These are phyloP conservation scores for Pseudozyma hubeiensis DNA, from an alignment of 1,284 basidiomycete genomes.

Conservation along the genomic window DNA sequence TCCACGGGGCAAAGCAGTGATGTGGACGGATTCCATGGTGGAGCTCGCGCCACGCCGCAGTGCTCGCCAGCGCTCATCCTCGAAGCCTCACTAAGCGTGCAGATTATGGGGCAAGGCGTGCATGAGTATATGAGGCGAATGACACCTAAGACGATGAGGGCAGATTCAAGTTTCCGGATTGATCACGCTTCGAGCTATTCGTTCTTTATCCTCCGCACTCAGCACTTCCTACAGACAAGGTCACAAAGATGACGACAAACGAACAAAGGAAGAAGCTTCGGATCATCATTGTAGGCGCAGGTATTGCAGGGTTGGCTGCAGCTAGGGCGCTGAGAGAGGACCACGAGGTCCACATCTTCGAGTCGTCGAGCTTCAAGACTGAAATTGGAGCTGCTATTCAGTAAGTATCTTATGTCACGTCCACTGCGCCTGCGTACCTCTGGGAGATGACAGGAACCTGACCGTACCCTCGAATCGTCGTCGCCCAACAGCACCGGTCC, in stretches of 20 bases:
- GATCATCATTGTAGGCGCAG: conserved; percentile 17
- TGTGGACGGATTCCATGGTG: neutral
- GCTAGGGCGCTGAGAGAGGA: conserved; percentile 5
- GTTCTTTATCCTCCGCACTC: neutral
- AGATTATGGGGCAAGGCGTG: too few species aligned
- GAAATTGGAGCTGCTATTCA: conserved; percentile 18
- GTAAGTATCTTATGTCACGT: conserved; percentile 2
- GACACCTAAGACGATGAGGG: too few species aligned
- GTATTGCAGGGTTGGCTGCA: conserved; percentile 19
- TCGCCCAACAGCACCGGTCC: conserved; percentile 13
- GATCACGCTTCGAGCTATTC: too few species aligned
- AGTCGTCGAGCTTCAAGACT: conserved; percentile 14
- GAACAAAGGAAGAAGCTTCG: conserved; percentile 9
- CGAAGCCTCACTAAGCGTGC: too few species aligned
- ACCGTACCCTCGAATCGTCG: too few species aligned
- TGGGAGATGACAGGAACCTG: neutral
- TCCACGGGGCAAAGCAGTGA: neutral
- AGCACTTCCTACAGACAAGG: neutral
- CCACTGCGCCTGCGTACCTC: neutral
- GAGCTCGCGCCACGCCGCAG: too few species aligned
- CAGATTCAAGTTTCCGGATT: too few species aligned
- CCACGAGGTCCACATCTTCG: conserved; percentile 15
- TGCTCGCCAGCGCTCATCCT: too few species aligned
- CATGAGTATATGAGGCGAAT: too few species aligned
- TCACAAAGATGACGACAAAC: conserved; percentile 5